Base-by-base conservation (phyloP, 1,284 basidiomycete genomes). In the Papiliotrema nemorosa region DNA sequence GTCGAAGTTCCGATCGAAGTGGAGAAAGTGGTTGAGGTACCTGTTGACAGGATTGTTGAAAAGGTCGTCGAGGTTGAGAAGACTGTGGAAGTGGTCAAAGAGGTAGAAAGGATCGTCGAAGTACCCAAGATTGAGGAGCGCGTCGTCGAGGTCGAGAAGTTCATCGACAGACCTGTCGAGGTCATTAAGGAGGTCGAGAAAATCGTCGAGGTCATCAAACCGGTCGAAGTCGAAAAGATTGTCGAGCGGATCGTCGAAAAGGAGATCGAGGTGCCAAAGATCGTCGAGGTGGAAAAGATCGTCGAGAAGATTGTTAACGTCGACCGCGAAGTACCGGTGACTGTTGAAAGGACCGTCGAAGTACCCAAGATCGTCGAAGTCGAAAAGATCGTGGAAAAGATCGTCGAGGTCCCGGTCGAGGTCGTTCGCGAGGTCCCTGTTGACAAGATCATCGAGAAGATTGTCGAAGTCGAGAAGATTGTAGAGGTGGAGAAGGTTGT, bases 1-100 rank as follows among this genome's bases (percentile, higher is more conserved):
- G 77, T 81, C 48, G 82, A 81, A 43, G 60, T 72, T 33, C 55
- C 78, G 25, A 51, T 75, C 75, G 55, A 63, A 59, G 35, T 47
- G 55, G 24, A 51, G 76, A 62, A 57, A 48, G 50, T 45, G 48
- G 61, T 77, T 74, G 70, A 62, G 20, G 68, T 75, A 14, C 62
- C 69, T 37, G 63, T 73, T 44, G 69, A 70, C 21, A 77, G 49
- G 72, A 75, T 58, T 25, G 78, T 69, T 21, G 67, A 72, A 46
- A 56, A 57, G 35, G 58, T 70, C 33, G 60, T 68, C 35, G 62
- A 62, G 37, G 55, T 65, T 14, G 58, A 61, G 21, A 57, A 59
- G 48, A 58, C 58, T 34, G 60, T 67, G 7, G 54, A 74, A 27
- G 67, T 64, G 46, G 67, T 71, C 34, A 67, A 68, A 21, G 71